Base-by-base conservation (phyloP, 106 monocot genomes). In the Posidonia australis region DNA sequence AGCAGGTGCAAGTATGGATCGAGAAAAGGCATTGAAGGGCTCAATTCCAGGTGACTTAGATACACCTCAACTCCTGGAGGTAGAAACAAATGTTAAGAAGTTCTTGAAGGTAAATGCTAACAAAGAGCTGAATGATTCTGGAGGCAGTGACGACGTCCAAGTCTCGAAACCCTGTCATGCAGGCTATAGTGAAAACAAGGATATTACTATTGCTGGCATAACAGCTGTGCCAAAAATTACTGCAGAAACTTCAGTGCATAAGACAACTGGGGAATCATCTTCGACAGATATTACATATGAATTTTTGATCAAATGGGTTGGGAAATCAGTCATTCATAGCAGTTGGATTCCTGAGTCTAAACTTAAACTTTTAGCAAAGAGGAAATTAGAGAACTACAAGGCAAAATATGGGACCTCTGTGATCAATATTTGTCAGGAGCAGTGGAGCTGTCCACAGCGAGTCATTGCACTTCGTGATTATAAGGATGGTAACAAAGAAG, bases 221-320 rank as follows among this genome's bases (percentile, higher is more conserved):
- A 68, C 30, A 19, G 58, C 49, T 47, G 59, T 74, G 16, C 64
- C 22, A 51, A 58, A 51, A 18, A 67, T 36, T 66, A 75, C 27
- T 51, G 22, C 41, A 66, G 67, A 75, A 67, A 80, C 22, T 26
- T 42, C 11, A 66, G 61, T 19, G n/a, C 21, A 9, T 17, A 55
- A 51, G 16, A 43, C 72, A 49, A 21, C 44, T 14, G 13, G 61
- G 22, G 55, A 60, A 12, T 59, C 44, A 23, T 44, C 64, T 12
- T n/a, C n/a, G n/a, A 60, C 49, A 44, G 46, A 23, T 65, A 24
- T 64, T 68, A 68, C 10, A 5, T 79, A 87, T 77, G 96, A 96
- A 70, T 96, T 87, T 80, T 77, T 96, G 12, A 78, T 96, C 46
- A 96, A 96, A 65, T 96, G 96, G 96, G 83, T 85, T 28, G 96